phyloP scores from a whole-genome alignment of 257 asterid genomes.

The Solanum tacnaense region DNA sequence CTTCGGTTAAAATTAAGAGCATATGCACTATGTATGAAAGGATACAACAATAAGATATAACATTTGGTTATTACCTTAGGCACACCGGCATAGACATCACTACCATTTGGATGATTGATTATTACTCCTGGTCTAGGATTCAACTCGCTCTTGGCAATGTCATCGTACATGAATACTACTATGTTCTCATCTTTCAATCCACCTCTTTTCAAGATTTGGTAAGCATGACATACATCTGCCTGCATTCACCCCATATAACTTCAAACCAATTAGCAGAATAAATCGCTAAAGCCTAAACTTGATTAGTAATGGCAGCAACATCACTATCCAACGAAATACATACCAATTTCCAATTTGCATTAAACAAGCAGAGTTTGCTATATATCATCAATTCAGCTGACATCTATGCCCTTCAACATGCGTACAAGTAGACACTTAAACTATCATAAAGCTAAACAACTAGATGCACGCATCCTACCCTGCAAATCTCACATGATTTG shows the following conservation, averaged over 20 bases:
- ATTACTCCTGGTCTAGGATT: constrained; percentile 77
- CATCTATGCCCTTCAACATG: too few relatives aligned
- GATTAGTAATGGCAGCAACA: background rate
- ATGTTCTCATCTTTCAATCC: constrained; percentile 82
- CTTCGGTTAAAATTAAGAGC: background rate
- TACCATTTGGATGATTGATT: constrained; percentile 71
- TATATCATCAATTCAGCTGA: background rate
- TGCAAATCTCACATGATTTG: too few relatives aligned
- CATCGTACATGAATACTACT: constrained; percentile 89
- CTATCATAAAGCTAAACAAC: too few relatives aligned
- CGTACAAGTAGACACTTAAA: too few relatives aligned
- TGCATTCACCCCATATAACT: constrained; percentile 9
- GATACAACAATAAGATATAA: background rate
- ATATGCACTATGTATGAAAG: background rate
- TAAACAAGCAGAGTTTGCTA: background rate
- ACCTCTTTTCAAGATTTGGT: constrained; percentile 77
- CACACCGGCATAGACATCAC: constrained; percentile 73
- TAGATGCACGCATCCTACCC: too few relatives aligned
- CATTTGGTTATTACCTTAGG: constrained; percentile 50
- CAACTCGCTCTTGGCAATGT: constrained; percentile 47
- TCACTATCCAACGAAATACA: background rate
- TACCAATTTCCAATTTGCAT: background rate
- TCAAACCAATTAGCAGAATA: background rate
- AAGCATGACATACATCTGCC: constrained; percentile 96
- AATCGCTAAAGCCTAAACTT: background rate